Percentiles rank a stretch among this genome's conserved stretches.
Evolutionary conservation across 2,329 filamentous ascomycete genomes (phyloP).

Genomic region (Xylariaceae sp.): DNA sequence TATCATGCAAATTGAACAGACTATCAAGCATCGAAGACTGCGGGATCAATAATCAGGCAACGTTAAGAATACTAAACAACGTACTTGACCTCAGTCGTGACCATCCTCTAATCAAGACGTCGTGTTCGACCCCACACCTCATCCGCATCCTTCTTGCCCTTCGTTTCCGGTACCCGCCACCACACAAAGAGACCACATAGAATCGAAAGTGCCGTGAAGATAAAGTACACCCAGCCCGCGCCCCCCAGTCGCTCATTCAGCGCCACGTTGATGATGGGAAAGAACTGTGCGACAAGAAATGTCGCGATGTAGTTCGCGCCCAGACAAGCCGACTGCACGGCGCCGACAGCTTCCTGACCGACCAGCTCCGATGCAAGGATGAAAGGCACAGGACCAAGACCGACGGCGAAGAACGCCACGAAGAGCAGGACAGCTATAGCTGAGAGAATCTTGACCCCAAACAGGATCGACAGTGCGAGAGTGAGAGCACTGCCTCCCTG

Average conservation of each 20-base stretch:
- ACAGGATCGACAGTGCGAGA: constrained; percentile 76
- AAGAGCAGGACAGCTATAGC: constrained; percentile 80
- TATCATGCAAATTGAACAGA: constrained; percentile 56
- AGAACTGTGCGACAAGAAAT: constrained; percentile 90
- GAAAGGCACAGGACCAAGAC: constrained; percentile 90
- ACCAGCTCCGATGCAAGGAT: constrained; percentile 91
- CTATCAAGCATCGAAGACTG: constrained; percentile 38
- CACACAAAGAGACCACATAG: constrained; percentile 68
- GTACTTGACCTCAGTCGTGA: background rate
- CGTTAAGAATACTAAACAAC: too few relatives aligned
- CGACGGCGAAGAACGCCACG: constrained; percentile 84
- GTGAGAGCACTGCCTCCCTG: constrained; percentile 77
- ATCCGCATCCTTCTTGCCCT: constrained; percentile 75
- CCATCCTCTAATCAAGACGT: constrained; percentile 40
- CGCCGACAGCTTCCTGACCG: constrained; percentile 82
- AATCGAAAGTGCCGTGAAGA: constrained; percentile 75
- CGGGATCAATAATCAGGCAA: constrained; percentile 15
- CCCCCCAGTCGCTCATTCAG: constrained; percentile 62
- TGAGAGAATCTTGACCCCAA: constrained; percentile 68
- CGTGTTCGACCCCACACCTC: constrained; percentile 82
- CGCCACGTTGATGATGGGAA: constrained; percentile 77
- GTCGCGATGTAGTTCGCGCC: constrained; percentile 87
- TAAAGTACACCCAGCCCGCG: constrained; percentile 80
- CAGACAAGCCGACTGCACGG: constrained; percentile 83
- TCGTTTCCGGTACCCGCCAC: constrained; percentile 79